A percentile compares a stretch with the other conserved stretches of the same genome.
Evolutionary conservation across 176 grass and related monocot species (phyloP).

Genomic region (Raddia guianensis): DNA sequence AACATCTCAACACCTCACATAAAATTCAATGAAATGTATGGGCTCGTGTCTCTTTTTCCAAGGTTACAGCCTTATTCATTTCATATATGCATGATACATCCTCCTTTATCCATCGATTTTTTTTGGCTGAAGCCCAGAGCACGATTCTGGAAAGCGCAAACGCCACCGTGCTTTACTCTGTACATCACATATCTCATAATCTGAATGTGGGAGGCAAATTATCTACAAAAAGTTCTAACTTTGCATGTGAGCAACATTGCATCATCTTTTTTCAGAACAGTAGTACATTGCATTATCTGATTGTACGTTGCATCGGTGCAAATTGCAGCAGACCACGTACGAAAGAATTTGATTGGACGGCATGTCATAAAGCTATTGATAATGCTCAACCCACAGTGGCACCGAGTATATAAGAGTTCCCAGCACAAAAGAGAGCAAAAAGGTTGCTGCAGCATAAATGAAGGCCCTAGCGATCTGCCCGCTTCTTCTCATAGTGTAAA

Average conservation of each 20-base stretch:
- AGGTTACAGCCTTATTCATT: neutral
- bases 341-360: neutral
- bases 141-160: neutral
- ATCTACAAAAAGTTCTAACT: neutral
- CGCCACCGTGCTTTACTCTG: neutral
- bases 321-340: neutral
- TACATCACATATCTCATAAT: slow-evolving; percentile 6
- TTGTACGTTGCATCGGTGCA: slow-evolving; percentile 4
- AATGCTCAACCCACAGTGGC: slow-evolving; percentile 70
- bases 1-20: neutral
- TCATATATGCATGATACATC: neutral
- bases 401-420: slow-evolving; percentile 84
- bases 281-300: neutral
- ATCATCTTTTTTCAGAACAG: neutral
- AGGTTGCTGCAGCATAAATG: slow-evolving; percentile 63
- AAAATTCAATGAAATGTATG: neutral
- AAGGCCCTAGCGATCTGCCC: slow-evolving; percentile 68
- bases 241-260: slow-evolving; percentile 1
- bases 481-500: slow-evolving; percentile 86
- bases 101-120: neutral
- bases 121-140: neutral
- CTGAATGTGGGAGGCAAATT: neutral
- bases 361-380: slow-evolving; percentile 36
- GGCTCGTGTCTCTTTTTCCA: neutral
- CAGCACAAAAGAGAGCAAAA: slow-evolving; percentile 68